A percentile compares a stretch with the other conserved stretches of the same genome.
Evolutionary conservation across 2,329 filamentous ascomycete genomes (phyloP).

Genomic region (Hirsutella thompsonii): DNA sequence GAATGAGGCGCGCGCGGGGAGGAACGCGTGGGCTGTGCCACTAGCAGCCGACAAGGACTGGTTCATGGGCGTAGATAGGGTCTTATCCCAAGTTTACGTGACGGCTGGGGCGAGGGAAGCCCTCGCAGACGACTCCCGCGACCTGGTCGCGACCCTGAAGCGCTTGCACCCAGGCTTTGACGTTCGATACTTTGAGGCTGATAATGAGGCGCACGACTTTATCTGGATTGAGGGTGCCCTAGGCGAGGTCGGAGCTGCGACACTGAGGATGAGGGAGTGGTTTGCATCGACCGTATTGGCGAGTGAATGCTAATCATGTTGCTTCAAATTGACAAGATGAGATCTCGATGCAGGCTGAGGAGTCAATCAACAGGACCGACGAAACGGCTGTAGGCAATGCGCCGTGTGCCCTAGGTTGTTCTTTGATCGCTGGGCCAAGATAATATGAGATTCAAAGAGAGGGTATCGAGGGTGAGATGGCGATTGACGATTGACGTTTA

Average conservation of each 20-base stretch:
- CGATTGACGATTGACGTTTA: too few relatives aligned
- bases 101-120: constrained; percentile 19
- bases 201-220: constrained; percentile 20
- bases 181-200: constrained; percentile 14
- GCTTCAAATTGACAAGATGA: too few relatives aligned
- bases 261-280: constrained; percentile 18
- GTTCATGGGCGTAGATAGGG: constrained; percentile 12
- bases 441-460: too few relatives aligned
- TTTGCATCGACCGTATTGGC: constrained; percentile 2
- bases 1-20: constrained; percentile 2
- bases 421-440: too few relatives aligned
- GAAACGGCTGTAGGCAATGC: too few relatives aligned
- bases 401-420: too few relatives aligned
- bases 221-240: constrained; percentile 16
- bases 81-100: constrained; percentile 15
- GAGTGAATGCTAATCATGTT: too few relatives aligned
- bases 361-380: too few relatives aligned
- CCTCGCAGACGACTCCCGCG: constrained; percentile 15
- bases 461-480: too few relatives aligned
- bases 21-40: constrained; percentile 14
- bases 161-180: constrained; percentile 8
- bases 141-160: constrained; percentile 11
- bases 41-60: constrained; percentile 15
- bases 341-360: too few relatives aligned
- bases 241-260: constrained; percentile 13